Evolutionary conservation across 2,329 filamentous ascomycete species (phyloP).

Genomic region (Diaporthe australafricana): DNA sequence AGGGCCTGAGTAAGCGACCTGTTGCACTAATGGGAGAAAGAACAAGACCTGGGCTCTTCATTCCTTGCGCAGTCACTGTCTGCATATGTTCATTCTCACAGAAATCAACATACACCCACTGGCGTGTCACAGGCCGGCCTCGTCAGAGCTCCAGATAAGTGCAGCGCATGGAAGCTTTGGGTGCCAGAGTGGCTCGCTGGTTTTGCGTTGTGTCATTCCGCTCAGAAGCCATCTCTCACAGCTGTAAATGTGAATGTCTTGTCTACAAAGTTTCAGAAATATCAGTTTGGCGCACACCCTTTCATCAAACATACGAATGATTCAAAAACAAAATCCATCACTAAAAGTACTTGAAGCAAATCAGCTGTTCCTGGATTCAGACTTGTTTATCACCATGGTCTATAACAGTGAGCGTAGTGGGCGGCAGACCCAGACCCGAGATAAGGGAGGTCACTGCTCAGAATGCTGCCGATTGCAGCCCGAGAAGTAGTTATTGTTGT

Average conservation of each 20-base stretch:
- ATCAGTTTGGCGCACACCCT: neutral
- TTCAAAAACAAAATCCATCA: no score
- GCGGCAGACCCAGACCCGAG: neutral
- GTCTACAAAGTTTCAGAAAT: neutral
- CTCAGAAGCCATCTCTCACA: neutral
- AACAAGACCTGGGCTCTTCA: neutral
- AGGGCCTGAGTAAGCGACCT: neutral
- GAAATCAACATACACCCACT: neutral
- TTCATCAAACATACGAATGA: no score
- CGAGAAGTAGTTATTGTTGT: neutral
- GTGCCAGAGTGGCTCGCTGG: neutral
- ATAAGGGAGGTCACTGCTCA: neutral
- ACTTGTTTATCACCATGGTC: no score
- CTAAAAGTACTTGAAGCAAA: no score
- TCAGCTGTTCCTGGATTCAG: no score
- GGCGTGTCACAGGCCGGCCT: neutral
- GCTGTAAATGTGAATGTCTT: neutral
- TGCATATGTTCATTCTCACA: neutral
- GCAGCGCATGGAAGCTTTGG: neutral
- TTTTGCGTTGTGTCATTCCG: neutral
- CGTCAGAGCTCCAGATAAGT: neutral
- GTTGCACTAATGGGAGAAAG: no score
- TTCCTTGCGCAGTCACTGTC: neutral
- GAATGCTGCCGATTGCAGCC: neutral
- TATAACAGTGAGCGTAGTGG: no score